Percentiles rank a stretch among this genome's conserved stretches.
phyloP scores from a whole-genome alignment of 1,284 basidiomycete genomes.

The Cutaneotrichosporon mucoides region DNA sequence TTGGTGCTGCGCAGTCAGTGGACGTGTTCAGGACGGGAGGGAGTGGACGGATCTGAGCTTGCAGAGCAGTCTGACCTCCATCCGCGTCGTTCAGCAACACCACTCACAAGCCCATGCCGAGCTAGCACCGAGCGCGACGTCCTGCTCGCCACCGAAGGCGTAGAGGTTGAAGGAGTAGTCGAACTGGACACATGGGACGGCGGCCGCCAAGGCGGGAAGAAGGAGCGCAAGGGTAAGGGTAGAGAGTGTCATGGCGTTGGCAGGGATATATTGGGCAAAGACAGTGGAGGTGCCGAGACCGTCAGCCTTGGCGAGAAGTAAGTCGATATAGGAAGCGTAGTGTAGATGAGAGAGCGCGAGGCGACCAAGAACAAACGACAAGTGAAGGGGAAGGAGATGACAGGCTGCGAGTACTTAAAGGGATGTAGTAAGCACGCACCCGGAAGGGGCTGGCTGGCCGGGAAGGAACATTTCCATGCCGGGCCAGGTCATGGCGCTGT shows the following conservation, averaged over 20 bases:
- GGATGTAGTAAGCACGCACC: too few relatives aligned
- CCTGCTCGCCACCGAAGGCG: conserved; percentile 46
- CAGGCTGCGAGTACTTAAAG: too few relatives aligned
- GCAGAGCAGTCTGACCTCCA: background rate
- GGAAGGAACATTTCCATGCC: too few relatives aligned
- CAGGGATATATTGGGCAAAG: background rate
- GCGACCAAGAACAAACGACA: too few relatives aligned
- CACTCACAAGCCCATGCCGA: conserved; percentile 45
- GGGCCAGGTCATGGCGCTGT: too few relatives aligned
- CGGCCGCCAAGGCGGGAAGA: conserved; percentile 26
- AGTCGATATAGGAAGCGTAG: too few relatives aligned
- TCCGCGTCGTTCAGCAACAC: too few relatives aligned
- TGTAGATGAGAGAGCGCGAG: too few relatives aligned
- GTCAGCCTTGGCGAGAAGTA: too few relatives aligned
- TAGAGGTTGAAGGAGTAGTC: conserved; percentile 47
- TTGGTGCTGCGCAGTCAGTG: conserved; percentile 29
- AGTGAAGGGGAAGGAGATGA: too few relatives aligned
- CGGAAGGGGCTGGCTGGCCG: too few relatives aligned
- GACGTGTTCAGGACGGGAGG: background rate
- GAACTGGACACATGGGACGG: conserved; percentile 47
- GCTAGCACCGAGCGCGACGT: conserved; percentile 44
- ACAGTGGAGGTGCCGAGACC: background rate
- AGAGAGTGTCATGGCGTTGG: conserved; percentile 12
- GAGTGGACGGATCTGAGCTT: background rate
- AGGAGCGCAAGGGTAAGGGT: conserved; percentile 26